These are phyloP conservation scores for Paratinospora sagittata DNA, from an alignment of 164 flowering plant species.

Conservation along the genomic window DNA sequence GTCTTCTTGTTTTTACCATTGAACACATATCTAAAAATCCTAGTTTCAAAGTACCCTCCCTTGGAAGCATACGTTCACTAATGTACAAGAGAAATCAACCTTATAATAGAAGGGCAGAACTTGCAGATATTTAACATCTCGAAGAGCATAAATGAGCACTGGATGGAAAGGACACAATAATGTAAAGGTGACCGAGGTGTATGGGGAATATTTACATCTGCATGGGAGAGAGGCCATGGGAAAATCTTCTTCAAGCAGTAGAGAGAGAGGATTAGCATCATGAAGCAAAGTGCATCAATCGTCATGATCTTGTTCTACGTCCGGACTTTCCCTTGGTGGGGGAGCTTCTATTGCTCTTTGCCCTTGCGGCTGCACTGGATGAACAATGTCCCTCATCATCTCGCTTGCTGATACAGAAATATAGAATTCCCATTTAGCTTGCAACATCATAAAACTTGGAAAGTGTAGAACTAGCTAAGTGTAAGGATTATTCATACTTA, in stretches of 20 bases:
- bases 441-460: background rate
- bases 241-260: background rate
- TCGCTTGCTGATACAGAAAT: constrained; percentile 26
- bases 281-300: background rate
- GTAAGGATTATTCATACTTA: constrained; percentile 30
- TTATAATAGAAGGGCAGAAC: too few species aligned
- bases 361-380: constrained; percentile 19
- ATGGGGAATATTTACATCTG: background rate
- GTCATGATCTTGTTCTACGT: constrained; percentile 30
- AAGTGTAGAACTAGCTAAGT: background rate
- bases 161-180: background rate
- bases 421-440: background rate
- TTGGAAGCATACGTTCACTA: too few species aligned
- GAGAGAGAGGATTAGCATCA: too few species aligned
- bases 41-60: too few species aligned
- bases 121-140: too few species aligned
- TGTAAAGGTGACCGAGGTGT: background rate
- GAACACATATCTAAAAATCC: too few species aligned
- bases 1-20: too few species aligned
- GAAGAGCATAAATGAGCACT: too few species aligned
- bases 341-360: constrained; percentile 27
- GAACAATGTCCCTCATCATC: constrained; percentile 15
- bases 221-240: background rate
- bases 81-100: too few species aligned
- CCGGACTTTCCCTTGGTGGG: constrained; percentile 13